Evolutionary conservation across 768 basidiomycete species (phyloP).

Genomic region (Leccinum ochraceum): DNA sequence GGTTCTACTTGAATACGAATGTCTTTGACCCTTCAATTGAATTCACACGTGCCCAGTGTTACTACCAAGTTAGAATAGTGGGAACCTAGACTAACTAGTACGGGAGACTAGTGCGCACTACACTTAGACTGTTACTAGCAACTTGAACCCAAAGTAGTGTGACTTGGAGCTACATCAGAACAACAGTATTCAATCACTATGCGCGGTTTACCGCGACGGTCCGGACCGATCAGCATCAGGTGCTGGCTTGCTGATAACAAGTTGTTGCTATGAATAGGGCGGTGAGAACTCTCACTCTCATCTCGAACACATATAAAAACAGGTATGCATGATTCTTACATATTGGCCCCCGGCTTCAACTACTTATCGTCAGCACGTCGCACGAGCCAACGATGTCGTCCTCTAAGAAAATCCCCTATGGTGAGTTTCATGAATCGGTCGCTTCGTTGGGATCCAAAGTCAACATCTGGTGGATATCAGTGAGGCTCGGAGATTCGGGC

Average conservation of each 20-base stretch:
- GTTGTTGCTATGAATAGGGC: constrained; percentile 18
- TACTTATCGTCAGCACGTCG: constrained; percentile 2
- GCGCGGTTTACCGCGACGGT: background rate
- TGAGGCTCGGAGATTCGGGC: constrained; percentile 48
- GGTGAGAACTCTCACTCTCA: constrained; percentile 13
- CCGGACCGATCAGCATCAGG: constrained; percentile 5
- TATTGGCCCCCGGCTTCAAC: background rate
- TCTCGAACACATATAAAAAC: background rate
- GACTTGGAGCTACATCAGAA: too few species aligned
- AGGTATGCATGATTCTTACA: background rate
- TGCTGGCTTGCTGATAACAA: background rate
- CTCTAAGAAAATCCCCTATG: constrained; percentile 33
- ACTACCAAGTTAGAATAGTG: too few species aligned
- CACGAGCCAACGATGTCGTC: constrained; percentile 19
- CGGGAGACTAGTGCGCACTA: too few species aligned
- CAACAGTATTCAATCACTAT: too few species aligned
- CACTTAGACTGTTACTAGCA: too few species aligned
- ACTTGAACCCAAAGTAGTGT: too few species aligned
- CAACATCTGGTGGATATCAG: constrained; percentile 21
- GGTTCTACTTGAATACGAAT: background rate
- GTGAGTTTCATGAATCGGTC: constrained; percentile 20
- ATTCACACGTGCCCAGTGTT: constrained; percentile 18
- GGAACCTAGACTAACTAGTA: too few species aligned
- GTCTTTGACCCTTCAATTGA: background rate
- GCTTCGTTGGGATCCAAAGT: background rate